Percentiles rank a stretch among this genome's conserved stretches.
Evolutionary conservation across 2,329 filamentous ascomycete genomes (phyloP).

Genomic region (Phialemoniopsis sp.): DNA sequence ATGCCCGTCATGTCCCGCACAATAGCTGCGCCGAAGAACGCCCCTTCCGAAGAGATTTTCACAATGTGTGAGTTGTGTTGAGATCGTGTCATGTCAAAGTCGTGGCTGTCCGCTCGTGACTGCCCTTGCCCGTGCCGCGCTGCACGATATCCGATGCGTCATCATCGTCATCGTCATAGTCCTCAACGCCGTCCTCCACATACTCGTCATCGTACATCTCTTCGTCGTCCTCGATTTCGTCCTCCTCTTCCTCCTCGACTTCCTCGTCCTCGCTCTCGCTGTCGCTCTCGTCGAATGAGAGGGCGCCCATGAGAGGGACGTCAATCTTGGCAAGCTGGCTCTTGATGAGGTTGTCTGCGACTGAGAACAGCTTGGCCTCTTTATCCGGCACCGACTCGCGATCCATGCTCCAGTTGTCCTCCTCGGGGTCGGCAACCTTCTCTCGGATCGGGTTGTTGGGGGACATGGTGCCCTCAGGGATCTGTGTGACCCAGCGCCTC

Average conservation of each 20-base stretch:
- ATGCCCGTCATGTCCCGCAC: too few species aligned
- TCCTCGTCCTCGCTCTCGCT: slow-evolving; percentile 31
- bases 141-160: slow-evolving; percentile 13
- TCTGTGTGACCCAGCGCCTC: slow-evolving; percentile 35
- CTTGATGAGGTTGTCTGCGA: slow-evolving; percentile 42
- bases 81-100: slow-evolving; percentile 1
- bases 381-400: slow-evolving; percentile 31
- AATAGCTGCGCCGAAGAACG: too few species aligned
- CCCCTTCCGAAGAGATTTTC: too few species aligned
- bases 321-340: slow-evolving; percentile 41
- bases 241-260: slow-evolving; percentile 15
- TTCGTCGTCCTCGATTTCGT: slow-evolving; percentile 16
- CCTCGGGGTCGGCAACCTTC: slow-evolving; percentile 27
- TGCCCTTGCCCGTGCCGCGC: slow-evolving; percentile 10
- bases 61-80: not conserved
- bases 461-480: slow-evolving; percentile 27
- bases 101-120: slow-evolving; percentile 4
- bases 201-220: slow-evolving; percentile 19
- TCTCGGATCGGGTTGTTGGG: slow-evolving; percentile 19
- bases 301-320: slow-evolving; percentile 37
- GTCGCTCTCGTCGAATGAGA: slow-evolving; percentile 35
- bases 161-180: slow-evolving; percentile 14
- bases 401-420: slow-evolving; percentile 35
- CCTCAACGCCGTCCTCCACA: slow-evolving; percentile 18
- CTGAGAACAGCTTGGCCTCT: slow-evolving; percentile 35